These are phyloP conservation scores for Sporothrix protearum DNA, from an alignment of 2,329 filamentous ascomycete genomes.

Conservation along the genomic window DNA sequence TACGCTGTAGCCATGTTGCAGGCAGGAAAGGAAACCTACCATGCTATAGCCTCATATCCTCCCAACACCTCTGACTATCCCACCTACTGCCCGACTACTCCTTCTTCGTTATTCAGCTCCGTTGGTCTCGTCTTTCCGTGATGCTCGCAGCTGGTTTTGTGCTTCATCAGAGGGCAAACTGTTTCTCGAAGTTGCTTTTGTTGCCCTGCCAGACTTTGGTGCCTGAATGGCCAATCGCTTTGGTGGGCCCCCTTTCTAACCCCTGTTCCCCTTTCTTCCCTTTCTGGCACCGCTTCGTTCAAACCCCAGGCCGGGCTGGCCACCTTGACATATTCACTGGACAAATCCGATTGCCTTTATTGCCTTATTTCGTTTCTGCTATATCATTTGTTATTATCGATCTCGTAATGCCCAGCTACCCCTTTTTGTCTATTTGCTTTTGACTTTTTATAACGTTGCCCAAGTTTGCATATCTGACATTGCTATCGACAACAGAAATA, in stretches of 20 bases:
- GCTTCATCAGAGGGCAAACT: neutral
- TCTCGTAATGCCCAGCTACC: neutral
- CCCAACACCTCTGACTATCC: neutral
- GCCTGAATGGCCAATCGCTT: conserved; percentile 19
- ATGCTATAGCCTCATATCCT: neutral
- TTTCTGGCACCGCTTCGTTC: conserved; percentile 3
- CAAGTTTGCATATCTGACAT: neutral
- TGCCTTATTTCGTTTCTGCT: neutral
- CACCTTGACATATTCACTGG: neutral
- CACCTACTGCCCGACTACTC: neutral
- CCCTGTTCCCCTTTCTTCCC: neutral
- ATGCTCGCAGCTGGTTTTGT: neutral
- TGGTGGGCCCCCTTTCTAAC: neutral
- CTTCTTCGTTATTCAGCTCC: neutral
- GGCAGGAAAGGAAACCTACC: neutral
- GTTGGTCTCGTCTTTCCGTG: neutral
- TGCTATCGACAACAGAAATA: neutral
- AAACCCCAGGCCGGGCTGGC: neutral
- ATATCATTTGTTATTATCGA: neutral
- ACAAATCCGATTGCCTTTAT: neutral
- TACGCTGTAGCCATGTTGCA: neutral
- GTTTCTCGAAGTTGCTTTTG: neutral
- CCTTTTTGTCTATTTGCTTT: neutral
- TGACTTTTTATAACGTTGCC: neutral
- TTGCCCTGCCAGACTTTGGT: neutral